phyloP scores from a whole-genome alignment of 345 rosid species.

The Euphorbia peplus region DNA sequence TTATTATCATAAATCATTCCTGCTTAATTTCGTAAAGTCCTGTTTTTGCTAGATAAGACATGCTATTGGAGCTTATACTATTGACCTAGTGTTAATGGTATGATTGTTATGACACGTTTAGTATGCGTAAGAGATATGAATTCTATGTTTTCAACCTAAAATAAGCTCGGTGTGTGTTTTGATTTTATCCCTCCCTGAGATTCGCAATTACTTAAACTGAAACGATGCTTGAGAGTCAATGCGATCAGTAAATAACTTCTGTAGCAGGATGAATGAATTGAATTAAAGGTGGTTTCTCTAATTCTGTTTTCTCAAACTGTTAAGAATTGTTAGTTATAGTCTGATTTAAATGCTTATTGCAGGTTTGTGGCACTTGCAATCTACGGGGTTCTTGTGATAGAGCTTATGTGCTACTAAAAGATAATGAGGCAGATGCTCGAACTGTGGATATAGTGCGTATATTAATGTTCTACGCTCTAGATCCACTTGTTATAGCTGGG shows the following conservation, averaged over 20 bases:
- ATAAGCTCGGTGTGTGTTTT: neutral
- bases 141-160: neutral
- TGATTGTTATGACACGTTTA: neutral
- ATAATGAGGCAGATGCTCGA: conserved; percentile 63
- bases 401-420: conserved; percentile 73
- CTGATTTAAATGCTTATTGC: conserved; percentile 21
- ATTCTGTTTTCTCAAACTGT: neutral
- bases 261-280: neutral
- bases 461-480: conserved; percentile 62
- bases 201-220: neutral
- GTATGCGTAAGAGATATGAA: neutral
- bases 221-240: neutral
- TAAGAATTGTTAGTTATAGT: neutral
- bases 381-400: conserved; percentile 83
- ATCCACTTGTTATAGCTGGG: conserved; percentile 56
- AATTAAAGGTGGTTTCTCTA: too few species aligned
- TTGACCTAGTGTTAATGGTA: neutral
- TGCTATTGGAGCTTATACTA: too few species aligned
- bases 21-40: neutral
- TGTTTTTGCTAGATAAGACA: neutral
- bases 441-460: conserved; percentile 84
- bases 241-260: neutral
- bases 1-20: neutral
- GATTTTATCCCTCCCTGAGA: neutral
- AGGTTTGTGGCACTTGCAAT: conserved; percentile 86